phyloP scores from a whole-genome alignment of 73 alveolate genomes.

The Tetrahymena malaccensis region DNA sequence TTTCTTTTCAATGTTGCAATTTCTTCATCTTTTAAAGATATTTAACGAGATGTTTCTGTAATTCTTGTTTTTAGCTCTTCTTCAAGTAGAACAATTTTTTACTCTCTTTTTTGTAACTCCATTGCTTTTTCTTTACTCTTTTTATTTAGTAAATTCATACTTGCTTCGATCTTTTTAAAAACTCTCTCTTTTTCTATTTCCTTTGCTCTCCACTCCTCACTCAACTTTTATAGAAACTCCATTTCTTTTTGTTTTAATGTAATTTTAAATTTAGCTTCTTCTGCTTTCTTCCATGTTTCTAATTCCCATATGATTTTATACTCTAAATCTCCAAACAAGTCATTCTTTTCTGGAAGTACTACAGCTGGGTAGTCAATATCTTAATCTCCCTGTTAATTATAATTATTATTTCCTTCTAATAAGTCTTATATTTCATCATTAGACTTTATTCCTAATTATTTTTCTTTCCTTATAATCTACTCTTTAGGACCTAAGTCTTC shows the following conservation, averaged over 20 bases:
- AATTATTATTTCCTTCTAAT: neutral
- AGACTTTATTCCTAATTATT: neutral
- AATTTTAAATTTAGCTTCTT: slow-evolving; percentile 18
- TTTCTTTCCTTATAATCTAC: neutral
- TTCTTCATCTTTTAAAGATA: slow-evolving; percentile 28
- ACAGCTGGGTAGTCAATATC: neutral
- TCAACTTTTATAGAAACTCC: neutral
- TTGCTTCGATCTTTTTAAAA: neutral
- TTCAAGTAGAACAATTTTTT: neutral
- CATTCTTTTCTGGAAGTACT: slow-evolving; percentile 16
- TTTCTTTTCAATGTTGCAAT: slow-evolving; percentile 1
- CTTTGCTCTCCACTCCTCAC: neutral
- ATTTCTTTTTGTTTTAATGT: neutral
- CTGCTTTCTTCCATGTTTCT: slow-evolving; percentile 39
- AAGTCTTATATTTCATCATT: neutral
- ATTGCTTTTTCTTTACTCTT: neutral
- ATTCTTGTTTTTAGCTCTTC: neutral
- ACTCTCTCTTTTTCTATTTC: neutral
- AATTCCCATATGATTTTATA: slow-evolving; percentile 33
- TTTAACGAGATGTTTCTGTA: slow-evolving; percentile 8
- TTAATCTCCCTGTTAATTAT: neutral
- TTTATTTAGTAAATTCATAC: neutral
- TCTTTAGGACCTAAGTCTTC: neutral
- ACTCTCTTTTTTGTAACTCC: slow-evolving; percentile 1
- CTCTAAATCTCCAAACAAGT: slow-evolving; percentile 12